Evolutionary conservation across 441 rosid species (phyloP), one percentile per base, ranked within the genome.

Genomic region (Jatropha multifida): DNA sequence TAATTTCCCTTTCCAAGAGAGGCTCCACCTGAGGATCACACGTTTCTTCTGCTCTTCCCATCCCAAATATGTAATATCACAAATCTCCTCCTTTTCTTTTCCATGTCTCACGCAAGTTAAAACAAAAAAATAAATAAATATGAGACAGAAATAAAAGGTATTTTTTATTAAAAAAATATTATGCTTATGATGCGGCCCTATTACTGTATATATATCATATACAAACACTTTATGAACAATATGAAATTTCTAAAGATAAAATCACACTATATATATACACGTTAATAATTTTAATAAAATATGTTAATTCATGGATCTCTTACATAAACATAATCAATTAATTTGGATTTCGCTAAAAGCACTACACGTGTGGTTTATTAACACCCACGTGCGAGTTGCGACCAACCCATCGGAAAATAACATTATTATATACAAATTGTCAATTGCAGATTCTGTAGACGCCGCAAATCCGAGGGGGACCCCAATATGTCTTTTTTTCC

Each of bases 401-500:
- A 32, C 41, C 4, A 46, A 67, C 66, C 48, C 10, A 11, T 2
- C 48, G 9, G 48, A 32, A 32, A 32, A 32, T 32, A 32, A 32
- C 32, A 32, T 32, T 32, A 32, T 32, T 32, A 32, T 32, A 23
- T 32, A 32, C 32, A 32, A 1, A 32, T 32, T 70, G 73, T 56
- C 62, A 46, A 49, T 37, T 15, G 26, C 13, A 13, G 51, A 72
- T 49, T 52, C 68, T 23, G 76, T 6, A 13, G 75, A 59, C 65
- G 78, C 81, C 78, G 65, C 71, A 69, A 49, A 82, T 80, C 77
- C 52, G n/a, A 4, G 3, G 32, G 5, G 80, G 74, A 46, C 75
- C 80, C 77, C 23, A 0, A 55, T 2, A 55, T 55, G 60, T 7
- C 23, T 55, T 51, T 51, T 32, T 32, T 32, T 32, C 1, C 32